These are phyloP conservation scores for Clavispora santaluciae DNA, from an alignment of 805 yeast genomes.

Conservation along the genomic window DNA sequence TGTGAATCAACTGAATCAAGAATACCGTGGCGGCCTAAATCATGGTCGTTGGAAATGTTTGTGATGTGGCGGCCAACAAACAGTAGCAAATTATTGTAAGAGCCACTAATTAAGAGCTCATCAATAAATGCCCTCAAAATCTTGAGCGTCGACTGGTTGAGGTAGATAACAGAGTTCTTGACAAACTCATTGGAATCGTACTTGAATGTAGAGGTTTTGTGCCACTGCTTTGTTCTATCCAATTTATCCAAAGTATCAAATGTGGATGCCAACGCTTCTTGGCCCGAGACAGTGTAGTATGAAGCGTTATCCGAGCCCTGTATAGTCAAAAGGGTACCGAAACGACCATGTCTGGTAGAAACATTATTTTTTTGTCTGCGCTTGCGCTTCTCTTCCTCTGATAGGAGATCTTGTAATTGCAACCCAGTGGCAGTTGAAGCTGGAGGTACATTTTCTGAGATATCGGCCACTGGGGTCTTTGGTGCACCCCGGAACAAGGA, in stretches of 20 bases:
- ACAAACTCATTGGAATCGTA: slow-evolving; percentile 40
- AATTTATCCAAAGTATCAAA: slow-evolving; percentile 55
- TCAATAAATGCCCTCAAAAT: slow-evolving; percentile 47
- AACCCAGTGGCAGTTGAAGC: slow-evolving; percentile 31
- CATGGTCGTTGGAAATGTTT: slow-evolving; percentile 11
- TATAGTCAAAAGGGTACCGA: slow-evolving; percentile 80
- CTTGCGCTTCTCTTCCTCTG: slow-evolving; percentile 55
- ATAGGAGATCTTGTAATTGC: slow-evolving; percentile 48
- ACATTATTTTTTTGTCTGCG: slow-evolving; percentile 44
- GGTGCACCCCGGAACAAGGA: slow-evolving; percentile 3
- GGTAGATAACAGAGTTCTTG: slow-evolving; percentile 20
- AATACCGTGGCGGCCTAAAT: slow-evolving; percentile 20
- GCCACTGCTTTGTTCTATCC: slow-evolving; percentile 69
- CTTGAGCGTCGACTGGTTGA: slow-evolving; percentile 22
- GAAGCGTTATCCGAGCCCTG: slow-evolving; percentile 53
- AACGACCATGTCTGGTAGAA: slow-evolving; percentile 79
- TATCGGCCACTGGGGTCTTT: slow-evolving; percentile 3
- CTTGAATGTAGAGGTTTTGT: slow-evolving; percentile 33
- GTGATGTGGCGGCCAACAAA: slow-evolving; percentile 37
- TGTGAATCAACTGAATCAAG: slow-evolving; percentile 28
- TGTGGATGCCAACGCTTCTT: slow-evolving; percentile 50
- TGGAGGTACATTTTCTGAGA: slow-evolving; percentile 12
- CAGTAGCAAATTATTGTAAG: slow-evolving; percentile 63
- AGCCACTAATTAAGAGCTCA: slow-evolving; percentile 58
- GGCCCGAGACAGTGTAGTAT: slow-evolving; percentile 66